Evolutionary conservation across 257 asterid species (phyloP), one percentile per base, ranked within the genome.

Genomic region (Agastache rugosa): DNA sequence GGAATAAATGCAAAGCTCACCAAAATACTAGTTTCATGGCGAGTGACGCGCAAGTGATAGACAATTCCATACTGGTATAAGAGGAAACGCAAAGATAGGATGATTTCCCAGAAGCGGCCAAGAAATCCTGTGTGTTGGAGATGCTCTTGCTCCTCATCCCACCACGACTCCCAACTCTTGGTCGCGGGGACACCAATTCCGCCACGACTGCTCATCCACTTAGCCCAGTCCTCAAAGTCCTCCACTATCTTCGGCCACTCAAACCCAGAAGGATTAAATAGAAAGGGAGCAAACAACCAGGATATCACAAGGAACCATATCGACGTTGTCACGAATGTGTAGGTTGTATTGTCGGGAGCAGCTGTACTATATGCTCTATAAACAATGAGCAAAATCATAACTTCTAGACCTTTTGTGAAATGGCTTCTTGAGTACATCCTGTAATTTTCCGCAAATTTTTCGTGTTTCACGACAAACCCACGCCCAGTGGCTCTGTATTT

Each of bases 161-260:
- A 93, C 98, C 98, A 93, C 1, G 98, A 93, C 74, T 93, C 98
- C 98, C 98, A 93, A 73, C 98, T 93, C 88, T 93, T 91, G 75
- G 78, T 79, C 34, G 97, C 90, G 0, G 97, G 97, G 50, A 93
- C 93, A 41, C 98, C 98, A 23, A 93, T 87, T 34, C 98, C 97
- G 51, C 98, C 98, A 10, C 77, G 78, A 68, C 80, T 87, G 39
- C 78, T 80, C 73, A 93, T 90, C 98, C 98, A 93, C 87, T 90
- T 93, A 31, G 80, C 76, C 98, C 98, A 93, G 65, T 93, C 98
- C 4, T 91, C 97, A 75, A 87, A 87, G 81, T 93, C 98, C 22
- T 93, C 98, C 71, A 93, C 97, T 69, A 90, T 93, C 91, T 93
- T 93, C 83, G 88, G 98, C 98, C 98, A 93, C 56, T 91, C 98